A percentile compares a stretch with the other conserved stretches of the same genome.
Conservation (phyloP, 1,284 basidiomycete species). For the Moesziomyces sp. region DNA sequence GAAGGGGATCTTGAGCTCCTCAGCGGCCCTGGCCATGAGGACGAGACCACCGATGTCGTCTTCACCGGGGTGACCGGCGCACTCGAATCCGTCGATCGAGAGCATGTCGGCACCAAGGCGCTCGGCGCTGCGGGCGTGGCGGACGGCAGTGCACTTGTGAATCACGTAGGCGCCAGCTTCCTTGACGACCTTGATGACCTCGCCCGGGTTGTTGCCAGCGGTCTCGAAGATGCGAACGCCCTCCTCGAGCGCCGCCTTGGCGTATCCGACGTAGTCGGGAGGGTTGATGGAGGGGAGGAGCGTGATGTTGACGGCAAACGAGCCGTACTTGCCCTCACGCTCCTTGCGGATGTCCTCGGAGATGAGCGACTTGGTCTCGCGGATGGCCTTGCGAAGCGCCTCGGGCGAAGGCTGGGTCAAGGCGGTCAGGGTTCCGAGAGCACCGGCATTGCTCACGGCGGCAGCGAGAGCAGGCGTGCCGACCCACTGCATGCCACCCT, state of each 20-base stretch:
- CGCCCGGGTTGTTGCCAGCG: constrained; percentile 86
- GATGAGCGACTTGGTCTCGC: constrained; percentile 73
- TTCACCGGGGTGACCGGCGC: constrained; percentile 93
- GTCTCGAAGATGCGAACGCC: constrained; percentile 92
- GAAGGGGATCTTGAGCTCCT: constrained; percentile 85
- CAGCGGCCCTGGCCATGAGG: constrained; percentile 85
- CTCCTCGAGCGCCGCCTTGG: constrained; percentile 84
- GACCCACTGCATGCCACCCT: constrained; percentile 73
- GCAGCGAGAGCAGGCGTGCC: constrained; percentile 79
- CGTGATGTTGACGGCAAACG: constrained; percentile 86
- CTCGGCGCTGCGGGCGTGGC: constrained; percentile 75
- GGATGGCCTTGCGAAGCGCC: constrained; percentile 84
- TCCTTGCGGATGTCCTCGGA: constrained; percentile 44
- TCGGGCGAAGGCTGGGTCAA: constrained; percentile 86
- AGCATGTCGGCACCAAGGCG: constrained; percentile 84
- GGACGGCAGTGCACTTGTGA: constrained; percentile 86
- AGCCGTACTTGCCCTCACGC: constrained; percentile 53
- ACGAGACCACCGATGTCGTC: constrained; percentile 93
- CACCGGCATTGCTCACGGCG: constrained; percentile 87
- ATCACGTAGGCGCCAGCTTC: constrained; percentile 79
- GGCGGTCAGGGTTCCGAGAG: constrained; percentile 87
- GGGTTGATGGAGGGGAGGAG: constrained; percentile 88
- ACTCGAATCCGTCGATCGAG: constrained; percentile 70
- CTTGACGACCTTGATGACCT: constrained; percentile 84
- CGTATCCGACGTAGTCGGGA: constrained; percentile 87